Base-by-base conservation (phyloP, 1,284 basidiomycete species). In the Coniferiporia weirii region DNA sequence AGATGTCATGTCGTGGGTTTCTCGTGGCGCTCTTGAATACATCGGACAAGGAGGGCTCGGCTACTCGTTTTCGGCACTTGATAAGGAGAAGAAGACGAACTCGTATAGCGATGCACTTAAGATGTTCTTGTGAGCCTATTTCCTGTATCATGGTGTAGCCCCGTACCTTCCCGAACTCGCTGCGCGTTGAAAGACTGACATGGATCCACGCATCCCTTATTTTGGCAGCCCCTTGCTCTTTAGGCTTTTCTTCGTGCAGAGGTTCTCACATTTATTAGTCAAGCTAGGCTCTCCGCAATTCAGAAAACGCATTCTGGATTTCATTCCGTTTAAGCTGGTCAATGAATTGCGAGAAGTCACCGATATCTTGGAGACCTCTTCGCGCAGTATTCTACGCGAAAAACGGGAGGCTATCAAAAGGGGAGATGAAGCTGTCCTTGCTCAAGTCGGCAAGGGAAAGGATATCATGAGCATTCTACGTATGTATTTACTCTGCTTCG, bases 1-100 rank as follows among this genome's bases (percentile, higher is more conserved):
- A 68, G 66, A 80, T 69, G 58, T 78, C 34, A 56, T 73, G 12
- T 64, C 70, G 15, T 77, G 74, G 74, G 72, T 74, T 68, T 65
- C 69, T 1, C 69, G 71, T n/a, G 67, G 68, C 4, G 72, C 75
- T 20, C 56, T 73, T 13, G 72, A 73, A 58, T 60, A 70, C 17
- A 67, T 74, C 43, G 69, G 70, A 10, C 69, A 69, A 64, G 67
- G 65, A 12, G 73, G 72, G 1, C 61, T 75, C 17, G 74, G 77
- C 1, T 72, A 76, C 61, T 73, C 73, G 0, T 78, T 79, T 56
- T 73, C 75, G 57, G 49, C 70, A 1, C 66, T 77, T 17, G 62
- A 61, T 13, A 34, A 34, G 17, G 8, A n/a, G 9, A 56, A 19
- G 50, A 43, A 56, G 4, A 57, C 54, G 13, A 52, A 52, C 40